Evolutionary conservation across 2,329 filamentous ascomycete species (phyloP), one percentile per base, ranked within the genome.

Genomic region (Paecilomyces variotii): DNA sequence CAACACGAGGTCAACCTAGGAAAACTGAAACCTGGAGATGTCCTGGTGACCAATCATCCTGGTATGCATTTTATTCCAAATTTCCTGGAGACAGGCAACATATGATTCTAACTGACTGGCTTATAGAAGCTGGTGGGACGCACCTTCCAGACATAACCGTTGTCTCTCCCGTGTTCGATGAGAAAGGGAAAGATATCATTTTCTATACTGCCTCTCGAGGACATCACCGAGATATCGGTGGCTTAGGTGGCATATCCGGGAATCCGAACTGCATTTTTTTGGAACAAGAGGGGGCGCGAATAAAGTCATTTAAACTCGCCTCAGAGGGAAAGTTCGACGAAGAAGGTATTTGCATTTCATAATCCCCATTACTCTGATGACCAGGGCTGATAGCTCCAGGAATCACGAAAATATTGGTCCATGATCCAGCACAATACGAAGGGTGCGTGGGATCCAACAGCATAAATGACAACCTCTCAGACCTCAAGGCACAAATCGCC

Each of bases 121-220:
- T n/a, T 88, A 9, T 87, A 86, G 67, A 89, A 86, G 90, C 85
- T 65, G 89, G 89, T 19, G 89, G 89, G 27, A 92, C 89, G 0
- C 89, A 92, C 76, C 74, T 92, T 26, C 89, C 88, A 0, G 89
- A 92, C 65, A 88, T 92, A 57, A 91, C 89, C 0, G 84, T 90
- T 35, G 82, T 91, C 58, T 90, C 88, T 59, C 88, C 88, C 0
- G 87, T 87, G 0, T 91, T 90, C 70, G 83, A 83, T 61, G 77
- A 88, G 84, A 0, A 87, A 80, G 86, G 84, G 1, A 82, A 88
- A 59, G 80, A 85, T 4, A 89, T 91, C 56, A 78, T 90, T 19
- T 91, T 91, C 72, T 91, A 89, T 61, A 87, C 88, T 0, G 88
- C 88, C 0, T 89, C 87, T 3, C 81, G 88, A 34, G 88, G 87